A percentile compares a stretch with the other conserved stretches of the same genome.
These are phyloP conservation scores for Phytophthora lateralis DNA, from an alignment of 352 stramenopile species.

Conservation along the genomic window DNA sequence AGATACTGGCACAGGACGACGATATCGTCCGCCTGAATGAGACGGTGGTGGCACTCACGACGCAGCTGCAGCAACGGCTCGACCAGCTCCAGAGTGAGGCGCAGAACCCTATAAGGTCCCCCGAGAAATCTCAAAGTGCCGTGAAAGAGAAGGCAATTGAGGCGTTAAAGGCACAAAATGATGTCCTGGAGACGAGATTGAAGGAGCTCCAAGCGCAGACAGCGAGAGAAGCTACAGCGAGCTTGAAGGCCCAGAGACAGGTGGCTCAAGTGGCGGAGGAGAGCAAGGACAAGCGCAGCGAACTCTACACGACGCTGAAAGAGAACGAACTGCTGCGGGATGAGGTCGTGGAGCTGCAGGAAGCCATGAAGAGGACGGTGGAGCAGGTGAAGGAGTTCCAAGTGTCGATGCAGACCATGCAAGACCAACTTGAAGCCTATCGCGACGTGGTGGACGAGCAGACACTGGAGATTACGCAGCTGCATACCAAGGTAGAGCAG, in stretches of 20 bases:
- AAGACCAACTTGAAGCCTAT: constrained; percentile 61
- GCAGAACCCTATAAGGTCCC: neutral
- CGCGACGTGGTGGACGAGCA: constrained; percentile 65
- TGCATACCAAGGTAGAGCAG: constrained; percentile 58
- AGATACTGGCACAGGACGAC: constrained; percentile 29
- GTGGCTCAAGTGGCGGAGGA: constrained; percentile 40
- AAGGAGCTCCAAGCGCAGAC: constrained; percentile 43
- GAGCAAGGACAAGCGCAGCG: constrained; percentile 54
- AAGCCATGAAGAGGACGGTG: constrained; percentile 41
- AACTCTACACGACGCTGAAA: constrained; percentile 67
- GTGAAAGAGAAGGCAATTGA: constrained; percentile 20
- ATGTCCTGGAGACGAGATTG: constrained; percentile 40
- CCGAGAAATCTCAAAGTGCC: constrained; percentile 2
- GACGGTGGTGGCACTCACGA: constrained; percentile 21
- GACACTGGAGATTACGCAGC: constrained; percentile 66
- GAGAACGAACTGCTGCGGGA: constrained; percentile 69
- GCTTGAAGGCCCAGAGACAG: constrained; percentile 40
- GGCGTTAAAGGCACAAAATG: constrained; percentile 45
- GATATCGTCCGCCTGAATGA: constrained; percentile 32
- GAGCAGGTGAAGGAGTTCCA: constrained; percentile 54
- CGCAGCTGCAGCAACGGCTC: constrained; percentile 27
- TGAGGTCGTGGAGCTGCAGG: constrained; percentile 43
- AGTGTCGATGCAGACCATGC: constrained; percentile 42
- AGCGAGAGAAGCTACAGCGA: constrained; percentile 40
- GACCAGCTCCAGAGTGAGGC: constrained; percentile 6